Evolutionary conservation across 2,329 filamentous ascomycete genomes (phyloP).

Genomic region (Tolypocladium paradoxum): DNA sequence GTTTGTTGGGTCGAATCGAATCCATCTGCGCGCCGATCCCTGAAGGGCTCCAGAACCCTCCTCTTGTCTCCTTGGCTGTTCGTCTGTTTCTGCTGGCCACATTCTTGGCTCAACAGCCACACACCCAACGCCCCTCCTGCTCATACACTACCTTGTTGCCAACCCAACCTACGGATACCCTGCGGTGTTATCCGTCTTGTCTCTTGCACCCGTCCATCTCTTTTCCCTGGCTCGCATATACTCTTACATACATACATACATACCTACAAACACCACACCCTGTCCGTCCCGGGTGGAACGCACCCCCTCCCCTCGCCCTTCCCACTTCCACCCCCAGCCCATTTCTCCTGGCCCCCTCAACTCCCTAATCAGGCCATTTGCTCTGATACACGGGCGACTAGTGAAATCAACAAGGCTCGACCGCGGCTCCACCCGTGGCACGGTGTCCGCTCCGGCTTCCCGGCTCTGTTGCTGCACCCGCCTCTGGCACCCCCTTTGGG

Average conservation of each 20-base stretch:
- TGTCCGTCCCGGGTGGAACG: not conserved
- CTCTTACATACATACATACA: not conserved
- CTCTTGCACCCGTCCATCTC: not conserved
- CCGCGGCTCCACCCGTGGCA: slow-evolving; percentile 10
- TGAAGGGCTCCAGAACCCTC: not conserved
- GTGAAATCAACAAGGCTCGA: slow-evolving; percentile 7
- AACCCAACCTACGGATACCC: not conserved
- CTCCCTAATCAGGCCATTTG: slow-evolving; percentile 12
- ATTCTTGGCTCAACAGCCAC: slow-evolving; percentile 1
- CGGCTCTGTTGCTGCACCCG: slow-evolving; percentile 2
- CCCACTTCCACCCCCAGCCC: slow-evolving; percentile 1
- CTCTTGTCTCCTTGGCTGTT: not conserved
- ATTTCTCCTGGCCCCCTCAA: slow-evolving; percentile 3
- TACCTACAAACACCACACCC: not conserved
- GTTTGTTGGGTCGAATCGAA: not conserved
- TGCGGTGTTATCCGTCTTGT: not conserved
- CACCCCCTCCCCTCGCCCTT: not conserved
- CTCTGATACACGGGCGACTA: slow-evolving; percentile 8
- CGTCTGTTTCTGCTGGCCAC: not conserved
- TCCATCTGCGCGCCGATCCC: not conserved
- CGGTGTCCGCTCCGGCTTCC: slow-evolving; percentile 10
- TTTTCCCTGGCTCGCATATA: not conserved
- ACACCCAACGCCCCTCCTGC: not conserved
- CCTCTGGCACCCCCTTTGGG: slow-evolving; percentile 2
- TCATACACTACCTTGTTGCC: not conserved